A percentile compares a stretch with the other conserved stretches of the same genome.
Conservation (phyloP, 495 filamentous ascomycete genomes). For the Aspergillus indologenus region DNA sequence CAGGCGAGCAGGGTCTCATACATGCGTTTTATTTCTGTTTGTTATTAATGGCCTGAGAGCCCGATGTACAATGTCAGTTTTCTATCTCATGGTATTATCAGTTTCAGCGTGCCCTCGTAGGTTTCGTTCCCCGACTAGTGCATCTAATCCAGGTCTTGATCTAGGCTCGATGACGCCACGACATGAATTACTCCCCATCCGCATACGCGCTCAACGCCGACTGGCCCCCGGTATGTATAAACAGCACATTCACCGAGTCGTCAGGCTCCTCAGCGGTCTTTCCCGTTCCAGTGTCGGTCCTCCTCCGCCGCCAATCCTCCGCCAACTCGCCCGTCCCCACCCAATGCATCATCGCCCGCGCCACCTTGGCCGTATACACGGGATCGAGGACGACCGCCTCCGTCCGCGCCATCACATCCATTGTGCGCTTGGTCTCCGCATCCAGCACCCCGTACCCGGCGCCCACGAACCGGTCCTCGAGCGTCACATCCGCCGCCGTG, state of each 20-base stretch:
- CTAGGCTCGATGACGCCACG: background rate
- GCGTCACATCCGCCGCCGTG: slow-evolving; percentile 28
- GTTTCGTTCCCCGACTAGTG: too few relatives aligned
- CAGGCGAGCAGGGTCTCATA: slow-evolving; percentile 24
- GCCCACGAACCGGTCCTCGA: slow-evolving; percentile 38
- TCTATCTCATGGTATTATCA: slow-evolving; percentile 5
- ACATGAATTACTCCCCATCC: slow-evolving; percentile 15
- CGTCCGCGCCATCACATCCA: slow-evolving; percentile 26
- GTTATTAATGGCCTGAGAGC: background rate
- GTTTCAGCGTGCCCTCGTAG: too few relatives aligned
- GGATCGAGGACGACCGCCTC: slow-evolving; percentile 37
- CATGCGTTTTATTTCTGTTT: slow-evolving; percentile 10
- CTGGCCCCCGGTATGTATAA: slow-evolving; percentile 44
- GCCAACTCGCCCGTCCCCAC: slow-evolving; percentile 24
- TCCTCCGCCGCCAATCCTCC: slow-evolving; percentile 13
- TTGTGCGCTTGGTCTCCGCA: slow-evolving; percentile 18
- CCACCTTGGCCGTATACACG: slow-evolving; percentile 40
- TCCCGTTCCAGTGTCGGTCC: background rate
- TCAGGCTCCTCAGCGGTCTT: background rate
- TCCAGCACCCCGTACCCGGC: slow-evolving; percentile 36
- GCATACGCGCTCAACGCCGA: slow-evolving; percentile 35
- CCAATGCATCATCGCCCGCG: slow-evolving; percentile 32
- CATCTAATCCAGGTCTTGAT: background rate
- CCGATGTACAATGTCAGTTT: slow-evolving; percentile 6
- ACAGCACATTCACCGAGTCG: slow-evolving; percentile 29